A percentile compares a stretch with the other conserved stretches of the same genome.
Conservation (phyloP, 306 rosid species). For the Prunus davidiana region DNA sequence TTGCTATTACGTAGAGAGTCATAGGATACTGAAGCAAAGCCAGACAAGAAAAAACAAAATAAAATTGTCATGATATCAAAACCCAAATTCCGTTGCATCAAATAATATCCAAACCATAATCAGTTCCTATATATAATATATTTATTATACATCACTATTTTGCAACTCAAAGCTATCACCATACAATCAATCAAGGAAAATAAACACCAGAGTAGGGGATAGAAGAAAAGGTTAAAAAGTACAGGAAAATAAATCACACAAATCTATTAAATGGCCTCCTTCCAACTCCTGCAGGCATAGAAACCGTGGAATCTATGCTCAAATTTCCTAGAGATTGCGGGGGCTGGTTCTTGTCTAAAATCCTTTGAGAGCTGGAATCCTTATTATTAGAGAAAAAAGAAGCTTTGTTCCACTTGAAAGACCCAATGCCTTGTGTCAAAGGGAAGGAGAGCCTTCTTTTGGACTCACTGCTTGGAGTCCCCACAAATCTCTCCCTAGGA, state of each 20-base stretch:
- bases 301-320: conserved; percentile 86
- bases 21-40: too few species aligned
- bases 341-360: conserved; percentile 54
- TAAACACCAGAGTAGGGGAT: conserved; percentile 28
- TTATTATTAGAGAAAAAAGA: conserved; percentile 51
- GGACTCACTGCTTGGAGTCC: conserved; percentile 71
- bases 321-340: conserved; percentile 56
- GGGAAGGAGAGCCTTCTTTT: conserved; percentile 80
- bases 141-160: conserved; percentile 48
- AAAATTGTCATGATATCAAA: background rate
- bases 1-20: too few species aligned
- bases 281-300: conserved; percentile 78
- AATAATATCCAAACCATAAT: conserved; percentile 36
- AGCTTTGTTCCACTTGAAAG: conserved; percentile 82
- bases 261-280: conserved; percentile 96
- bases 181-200: conserved; percentile 49
- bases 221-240: conserved; percentile 35
- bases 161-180: conserved; percentile 48
- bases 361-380: conserved; percentile 49
- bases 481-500: conserved; percentile 71
- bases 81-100: conserved; percentile 27
- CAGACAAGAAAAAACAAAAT: too few species aligned
- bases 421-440: conserved; percentile 67
- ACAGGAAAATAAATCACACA: conserved; percentile 67
- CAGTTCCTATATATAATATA: conserved; percentile 30